Evolutionary conservation across 306 rosid species (phyloP).

Genomic region (Cyamopsis tetragonoloba): DNA sequence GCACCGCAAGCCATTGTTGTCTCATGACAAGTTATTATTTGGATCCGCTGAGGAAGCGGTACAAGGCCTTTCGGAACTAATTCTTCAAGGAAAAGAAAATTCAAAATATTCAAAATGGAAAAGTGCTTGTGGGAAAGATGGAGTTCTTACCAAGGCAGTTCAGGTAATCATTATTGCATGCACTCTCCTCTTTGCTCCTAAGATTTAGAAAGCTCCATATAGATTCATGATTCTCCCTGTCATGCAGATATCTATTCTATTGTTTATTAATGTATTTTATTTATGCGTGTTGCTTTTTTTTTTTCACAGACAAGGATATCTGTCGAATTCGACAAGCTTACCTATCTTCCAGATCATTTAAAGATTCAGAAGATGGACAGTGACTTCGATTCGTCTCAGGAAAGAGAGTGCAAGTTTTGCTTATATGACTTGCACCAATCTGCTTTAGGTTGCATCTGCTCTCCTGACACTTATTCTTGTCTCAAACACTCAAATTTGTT

Average conservation of each 20-base stretch:
- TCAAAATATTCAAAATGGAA: constrained; percentile 42
- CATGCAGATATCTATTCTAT: background rate
- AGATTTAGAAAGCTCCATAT: background rate
- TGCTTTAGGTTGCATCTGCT: constrained; percentile 70
- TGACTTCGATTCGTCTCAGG: constrained; percentile 52
- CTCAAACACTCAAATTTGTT: constrained; percentile 56
- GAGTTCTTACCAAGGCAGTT: constrained; percentile 66
- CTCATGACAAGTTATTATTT: constrained; percentile 82
- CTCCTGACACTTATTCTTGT: constrained; percentile 70
- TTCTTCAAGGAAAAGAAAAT: constrained; percentile 47
- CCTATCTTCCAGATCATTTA: constrained; percentile 46
- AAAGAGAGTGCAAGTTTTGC: constrained; percentile 81
- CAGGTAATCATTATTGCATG: constrained; percentile 49
- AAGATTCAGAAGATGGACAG: constrained; percentile 63
- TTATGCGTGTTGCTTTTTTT: background rate
- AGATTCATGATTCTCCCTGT: too few relatives aligned
- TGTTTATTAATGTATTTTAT: background rate
- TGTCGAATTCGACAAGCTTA: constrained; percentile 72
- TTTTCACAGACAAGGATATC: constrained; percentile 57
- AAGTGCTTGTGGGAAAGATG: constrained; percentile 73
- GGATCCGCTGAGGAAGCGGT: constrained; percentile 74
- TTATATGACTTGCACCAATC: constrained; percentile 80
- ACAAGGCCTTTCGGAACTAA: constrained; percentile 44
- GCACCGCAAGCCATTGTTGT: constrained; percentile 76
- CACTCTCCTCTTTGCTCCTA: background rate